A percentile compares a stretch with the other conserved stretches of the same genome.
Evolutionary conservation across 2,329 filamentous ascomycete species (phyloP).

Genomic region (Magnaporthiopsis rhizophila): DNA sequence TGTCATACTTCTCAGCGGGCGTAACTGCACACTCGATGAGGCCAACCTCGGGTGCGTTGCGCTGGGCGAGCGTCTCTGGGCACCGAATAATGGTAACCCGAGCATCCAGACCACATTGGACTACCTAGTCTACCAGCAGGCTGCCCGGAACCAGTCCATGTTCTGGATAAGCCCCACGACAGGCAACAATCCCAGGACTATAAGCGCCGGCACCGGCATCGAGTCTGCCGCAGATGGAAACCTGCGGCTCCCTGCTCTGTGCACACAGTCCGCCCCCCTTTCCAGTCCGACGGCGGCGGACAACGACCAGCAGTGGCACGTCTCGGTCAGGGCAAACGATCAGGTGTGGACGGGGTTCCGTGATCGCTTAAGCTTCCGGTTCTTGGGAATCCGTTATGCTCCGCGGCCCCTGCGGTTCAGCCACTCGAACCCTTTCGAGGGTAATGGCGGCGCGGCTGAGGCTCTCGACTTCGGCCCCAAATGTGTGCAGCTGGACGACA

Average conservation of each 20-base stretch:
- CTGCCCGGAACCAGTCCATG: conserved; percentile 15
- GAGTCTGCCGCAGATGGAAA: conserved; percentile 11
- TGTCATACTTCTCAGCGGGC: conserved; percentile 25
- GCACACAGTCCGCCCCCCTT: conserved; percentile 34
- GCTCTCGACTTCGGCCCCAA: conserved; percentile 27
- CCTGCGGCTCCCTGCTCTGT: conserved; percentile 26
- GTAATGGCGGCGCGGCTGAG: conserved; percentile 22
- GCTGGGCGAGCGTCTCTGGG: conserved; percentile 33
- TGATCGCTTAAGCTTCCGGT: conserved; percentile 40
- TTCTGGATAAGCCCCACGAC: conserved; percentile 28
- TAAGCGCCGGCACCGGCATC: conserved; percentile 21
- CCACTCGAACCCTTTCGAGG: conserved; percentile 31
- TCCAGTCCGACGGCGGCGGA: conserved; percentile 25
- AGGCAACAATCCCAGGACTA: conserved; percentile 15
- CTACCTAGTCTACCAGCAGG: conserved; percentile 27
- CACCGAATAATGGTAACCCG: conserved; percentile 16
- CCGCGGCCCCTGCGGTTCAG: conserved; percentile 34
- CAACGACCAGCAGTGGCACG: conserved; percentile 25
- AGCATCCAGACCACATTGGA: conserved; percentile 25
- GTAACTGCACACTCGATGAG: conserved; percentile 16
- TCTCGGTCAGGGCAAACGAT: conserved; percentile 29
- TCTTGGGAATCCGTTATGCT: conserved; percentile 40
- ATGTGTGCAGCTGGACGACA: conserved; percentile 29
- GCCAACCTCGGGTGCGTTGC: conserved; percentile 24
- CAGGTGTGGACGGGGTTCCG: conserved; percentile 31